These are phyloP conservation scores for Mycena chlorophos DNA, from an alignment of 768 basidiomycete genomes.

Conservation along the genomic window DNA sequence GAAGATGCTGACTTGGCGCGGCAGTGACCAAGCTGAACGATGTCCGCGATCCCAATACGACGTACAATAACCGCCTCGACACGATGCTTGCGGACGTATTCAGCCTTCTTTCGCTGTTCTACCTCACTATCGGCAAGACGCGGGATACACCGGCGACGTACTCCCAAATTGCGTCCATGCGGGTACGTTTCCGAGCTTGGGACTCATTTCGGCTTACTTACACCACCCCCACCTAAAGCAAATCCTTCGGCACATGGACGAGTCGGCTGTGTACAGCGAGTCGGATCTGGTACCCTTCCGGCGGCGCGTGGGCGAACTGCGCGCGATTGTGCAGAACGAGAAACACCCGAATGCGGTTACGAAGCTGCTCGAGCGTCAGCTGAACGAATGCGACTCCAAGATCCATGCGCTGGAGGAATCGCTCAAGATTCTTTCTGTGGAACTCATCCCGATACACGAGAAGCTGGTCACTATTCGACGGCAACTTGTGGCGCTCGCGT, in stretches of 20 bases:
- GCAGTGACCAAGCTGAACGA: slow-evolving; percentile 91
- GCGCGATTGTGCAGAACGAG: slow-evolving; percentile 83
- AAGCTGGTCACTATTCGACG: slow-evolving; percentile 84
- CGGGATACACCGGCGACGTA: slow-evolving; percentile 93
- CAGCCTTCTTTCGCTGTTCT: slow-evolving; percentile 91
- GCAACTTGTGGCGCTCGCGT: slow-evolving; percentile 84
- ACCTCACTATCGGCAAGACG: slow-evolving; percentile 96
- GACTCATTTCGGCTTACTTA: slow-evolving; percentile 9
- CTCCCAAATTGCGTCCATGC: slow-evolving; percentile 93
- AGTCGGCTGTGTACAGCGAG: slow-evolving; percentile 92
- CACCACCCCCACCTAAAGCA: slow-evolving; percentile 51
- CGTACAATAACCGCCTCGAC: slow-evolving; percentile 88
- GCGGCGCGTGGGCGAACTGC: slow-evolving; percentile 75
- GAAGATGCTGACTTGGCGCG: slow-evolving; percentile 5
- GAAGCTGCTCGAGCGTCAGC: slow-evolving; percentile 84
- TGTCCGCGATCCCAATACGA: slow-evolving; percentile 74
- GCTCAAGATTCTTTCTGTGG: slow-evolving; percentile 82
- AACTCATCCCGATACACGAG: slow-evolving; percentile 90
- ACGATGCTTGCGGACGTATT: slow-evolving; percentile 96
- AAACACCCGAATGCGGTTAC: slow-evolving; percentile 87
- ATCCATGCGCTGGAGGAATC: slow-evolving; percentile 80
- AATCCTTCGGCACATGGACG: slow-evolving; percentile 94
- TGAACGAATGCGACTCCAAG: slow-evolving; percentile 85
- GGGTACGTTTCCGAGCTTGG: slow-evolving; percentile 58
- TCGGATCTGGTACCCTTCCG: slow-evolving; percentile 87